Evolutionary conservation across 208 protist genomes (phyloP).

Genomic region (Ichthyophonus hoferi): DNA sequence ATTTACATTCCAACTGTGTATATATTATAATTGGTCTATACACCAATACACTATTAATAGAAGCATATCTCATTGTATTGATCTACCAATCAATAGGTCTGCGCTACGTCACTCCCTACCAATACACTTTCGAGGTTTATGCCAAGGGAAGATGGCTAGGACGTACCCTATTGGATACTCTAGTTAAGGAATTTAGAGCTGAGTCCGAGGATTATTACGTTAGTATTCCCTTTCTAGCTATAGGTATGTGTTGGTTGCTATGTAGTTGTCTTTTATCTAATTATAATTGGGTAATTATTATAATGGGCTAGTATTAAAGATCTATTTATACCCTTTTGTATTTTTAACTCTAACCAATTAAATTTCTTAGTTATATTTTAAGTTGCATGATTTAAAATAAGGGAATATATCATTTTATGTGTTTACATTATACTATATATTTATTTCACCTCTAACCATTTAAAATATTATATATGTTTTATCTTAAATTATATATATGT

Average conservation of each 20-base stretch:
- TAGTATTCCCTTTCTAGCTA: too few relatives aligned
- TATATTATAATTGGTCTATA: too few relatives aligned
- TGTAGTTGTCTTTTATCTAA: too few relatives aligned
- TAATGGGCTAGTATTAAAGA: too few relatives aligned
- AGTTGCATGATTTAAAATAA: not conserved
- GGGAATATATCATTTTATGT: not conserved
- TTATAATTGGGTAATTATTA: too few relatives aligned
- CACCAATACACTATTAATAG: too few relatives aligned
- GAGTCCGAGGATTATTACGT: slow-evolving; percentile 68
- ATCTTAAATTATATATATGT: not conserved
- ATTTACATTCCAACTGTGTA: too few relatives aligned
- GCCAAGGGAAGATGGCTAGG: slow-evolving; percentile 84
- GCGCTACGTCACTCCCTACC: slow-evolving; percentile 74
- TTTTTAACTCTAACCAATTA: too few relatives aligned
- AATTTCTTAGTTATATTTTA: not conserved
- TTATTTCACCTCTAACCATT: not conserved
- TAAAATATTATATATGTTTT: not conserved
- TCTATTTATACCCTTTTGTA: too few relatives aligned
- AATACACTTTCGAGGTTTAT: slow-evolving; percentile 68
- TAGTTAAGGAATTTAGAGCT: slow-evolving; percentile 76
- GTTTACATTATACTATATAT: not conserved
- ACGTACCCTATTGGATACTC: slow-evolving; percentile 69
- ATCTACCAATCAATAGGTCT: slow-evolving; percentile 48
- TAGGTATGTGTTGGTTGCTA: too few relatives aligned
- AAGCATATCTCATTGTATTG: too few relatives aligned